These are phyloP conservation scores for Leccinum subrobustum DNA, from an alignment of 1,284 basidiomycete genomes.

Conservation along the genomic window DNA sequence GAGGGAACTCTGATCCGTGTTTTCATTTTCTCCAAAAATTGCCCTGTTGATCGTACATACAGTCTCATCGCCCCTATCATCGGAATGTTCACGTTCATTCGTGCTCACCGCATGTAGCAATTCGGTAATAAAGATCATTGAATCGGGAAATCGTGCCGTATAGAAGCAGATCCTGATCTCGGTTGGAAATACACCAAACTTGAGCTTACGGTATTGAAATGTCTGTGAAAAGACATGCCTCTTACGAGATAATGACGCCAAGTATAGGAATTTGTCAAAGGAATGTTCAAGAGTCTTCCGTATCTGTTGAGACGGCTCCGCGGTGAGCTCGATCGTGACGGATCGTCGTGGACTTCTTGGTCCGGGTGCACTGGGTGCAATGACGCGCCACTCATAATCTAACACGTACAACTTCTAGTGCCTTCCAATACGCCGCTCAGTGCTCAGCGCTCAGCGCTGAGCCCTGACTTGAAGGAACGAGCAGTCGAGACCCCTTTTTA, in stretches of 20 bases:
- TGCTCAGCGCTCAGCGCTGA: too few species aligned
- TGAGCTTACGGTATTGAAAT: neutral
- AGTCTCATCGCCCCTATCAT: constrained; percentile 4
- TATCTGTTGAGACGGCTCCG: neutral
- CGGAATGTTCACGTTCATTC: constrained; percentile 9
- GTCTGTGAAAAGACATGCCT: neutral
- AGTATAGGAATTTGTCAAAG: neutral
- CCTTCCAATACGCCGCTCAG: neutral
- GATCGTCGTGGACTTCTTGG: too few species aligned
- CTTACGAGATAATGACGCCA: neutral
- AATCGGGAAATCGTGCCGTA: constrained; percentile 1
- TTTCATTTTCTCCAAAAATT: neutral
- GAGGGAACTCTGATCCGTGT: constrained; percentile 45
- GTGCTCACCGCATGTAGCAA: constrained; percentile 23
- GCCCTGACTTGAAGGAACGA: too few species aligned
- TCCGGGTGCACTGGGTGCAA: neutral
- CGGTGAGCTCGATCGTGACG: neutral
- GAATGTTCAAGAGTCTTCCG: neutral
- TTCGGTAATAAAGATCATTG: constrained; percentile 6
- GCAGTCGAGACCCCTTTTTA: too few species aligned
- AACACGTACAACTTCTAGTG: neutral
- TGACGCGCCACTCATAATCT: neutral
- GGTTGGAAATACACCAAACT: neutral
- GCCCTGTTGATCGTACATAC: constrained; percentile 5
- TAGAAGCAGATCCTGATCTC: constrained; percentile 3